phyloP scores from a whole-genome alignment of 2,329 filamentous ascomycete genomes.

The Phaeosphaeria sp. region DNA sequence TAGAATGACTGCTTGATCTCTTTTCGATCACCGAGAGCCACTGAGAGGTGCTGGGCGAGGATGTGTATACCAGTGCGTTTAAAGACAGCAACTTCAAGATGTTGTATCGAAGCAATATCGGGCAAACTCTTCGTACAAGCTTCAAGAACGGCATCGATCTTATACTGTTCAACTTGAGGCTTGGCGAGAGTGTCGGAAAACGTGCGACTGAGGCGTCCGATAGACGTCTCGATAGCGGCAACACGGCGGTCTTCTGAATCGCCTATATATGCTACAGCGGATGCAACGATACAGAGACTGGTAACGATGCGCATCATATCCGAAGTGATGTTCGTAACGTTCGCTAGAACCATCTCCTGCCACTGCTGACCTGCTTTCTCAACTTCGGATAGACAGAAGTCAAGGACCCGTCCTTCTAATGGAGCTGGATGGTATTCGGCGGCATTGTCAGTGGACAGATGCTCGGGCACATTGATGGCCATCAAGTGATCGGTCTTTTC shows the following conservation, averaged over 20 bases:
- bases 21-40: slow-evolving; percentile 36
- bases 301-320: slow-evolving; percentile 59
- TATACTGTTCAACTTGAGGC: slow-evolving; percentile 50
- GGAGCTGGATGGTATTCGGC: slow-evolving; percentile 28
- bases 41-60: slow-evolving; percentile 39
- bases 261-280: slow-evolving; percentile 36
- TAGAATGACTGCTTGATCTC: slow-evolving; percentile 42
- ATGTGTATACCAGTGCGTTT: slow-evolving; percentile 41
- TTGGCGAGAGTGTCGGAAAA: slow-evolving; percentile 46
- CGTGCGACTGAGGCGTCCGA: slow-evolving; percentile 29
- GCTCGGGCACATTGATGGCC: slow-evolving; percentile 1
- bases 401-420: slow-evolving; percentile 47
- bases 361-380: slow-evolving; percentile 55
- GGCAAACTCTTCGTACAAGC: slow-evolving; percentile 43
- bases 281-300: slow-evolving; percentile 55
- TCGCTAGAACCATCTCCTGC: slow-evolving; percentile 51
- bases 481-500: slow-evolving; percentile 7
- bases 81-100: slow-evolving; percentile 25
- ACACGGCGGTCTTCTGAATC: slow-evolving; percentile 30
- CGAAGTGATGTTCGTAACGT: slow-evolving; percentile 54
- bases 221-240: slow-evolving; percentile 24
- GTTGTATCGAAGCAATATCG: slow-evolving; percentile 22
- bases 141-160: slow-evolving; percentile 52
- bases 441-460: slow-evolving; percentile 9
- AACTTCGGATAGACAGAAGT: slow-evolving; percentile 55